Evolutionary conservation across 1,284 basidiomycete genomes (phyloP).

Genomic region (Lentinula novae-zelandiae): DNA sequence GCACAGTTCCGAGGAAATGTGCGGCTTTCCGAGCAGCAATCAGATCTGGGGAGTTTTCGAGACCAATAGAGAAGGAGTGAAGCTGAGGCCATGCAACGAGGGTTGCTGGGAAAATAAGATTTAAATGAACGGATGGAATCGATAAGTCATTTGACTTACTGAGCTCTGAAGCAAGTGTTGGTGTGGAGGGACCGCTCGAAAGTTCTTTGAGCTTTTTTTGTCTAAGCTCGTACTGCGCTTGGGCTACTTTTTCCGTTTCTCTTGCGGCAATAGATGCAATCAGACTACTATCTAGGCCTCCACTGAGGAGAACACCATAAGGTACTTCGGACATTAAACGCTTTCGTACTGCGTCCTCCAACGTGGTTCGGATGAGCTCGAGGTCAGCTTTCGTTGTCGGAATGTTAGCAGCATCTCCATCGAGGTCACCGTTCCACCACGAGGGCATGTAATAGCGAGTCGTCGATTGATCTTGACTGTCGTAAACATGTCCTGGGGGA

Average conservation of each 20-base stretch:
- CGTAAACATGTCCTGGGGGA: conserved; percentile 96
- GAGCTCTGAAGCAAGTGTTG: conserved; percentile 47
- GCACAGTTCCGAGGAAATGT: conserved; percentile 89
- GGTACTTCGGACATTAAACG: conserved; percentile 99
- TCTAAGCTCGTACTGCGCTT: conserved; percentile 71
- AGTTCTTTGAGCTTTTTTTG: conserved; percentile 54
- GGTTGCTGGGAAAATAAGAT: conserved; percentile 39
- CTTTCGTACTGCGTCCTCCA: conserved; percentile 94
- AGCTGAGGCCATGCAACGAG: conserved; percentile 93
- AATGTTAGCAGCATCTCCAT: conserved; percentile 47
- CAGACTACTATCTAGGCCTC: conserved; percentile 94
- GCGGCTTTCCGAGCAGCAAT: conserved; percentile 94
- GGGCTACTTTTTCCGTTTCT: conserved; percentile 91
- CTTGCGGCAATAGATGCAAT: conserved; percentile 97
- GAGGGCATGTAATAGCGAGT: conserved; percentile 82
- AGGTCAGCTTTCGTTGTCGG: conserved; percentile 72
- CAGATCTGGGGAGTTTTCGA: conserved; percentile 94
- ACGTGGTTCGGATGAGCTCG: conserved; percentile 69
- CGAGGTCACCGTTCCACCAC: conserved; percentile 81
- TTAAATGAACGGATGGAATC: neutral
- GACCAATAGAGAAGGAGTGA: conserved; percentile 97
- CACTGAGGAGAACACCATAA: conserved; percentile 94
- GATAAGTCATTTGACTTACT: conserved; percentile 33
- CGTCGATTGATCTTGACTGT: conserved; percentile 75
- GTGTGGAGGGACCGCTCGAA: conserved; percentile 56